Base-by-base conservation (phyloP, 805 yeast species). In the Tetrapisispora pingtungensis region DNA sequence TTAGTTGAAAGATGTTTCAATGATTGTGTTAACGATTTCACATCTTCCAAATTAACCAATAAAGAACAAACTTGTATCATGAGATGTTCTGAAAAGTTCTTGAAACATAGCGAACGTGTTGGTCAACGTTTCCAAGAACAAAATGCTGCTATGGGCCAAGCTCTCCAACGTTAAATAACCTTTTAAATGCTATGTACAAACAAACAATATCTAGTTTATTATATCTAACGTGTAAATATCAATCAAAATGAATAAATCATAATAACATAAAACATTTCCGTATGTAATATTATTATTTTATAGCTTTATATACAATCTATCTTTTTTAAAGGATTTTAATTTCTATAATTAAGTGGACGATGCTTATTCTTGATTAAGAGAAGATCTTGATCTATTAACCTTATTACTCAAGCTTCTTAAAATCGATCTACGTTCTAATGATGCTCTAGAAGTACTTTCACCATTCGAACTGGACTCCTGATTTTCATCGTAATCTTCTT, bases 81-180 rank as follows among this genome's bases (percentile, higher is more conserved):
- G 73, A 84, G 84, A 68, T 93, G 99, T 67, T 83, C 96, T 41
- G 97, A 90, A 69, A 93, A 93, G 74, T 93, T 93, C 78, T 77
- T 93, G 72, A 93, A 93, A 67, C 97, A 90, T 74, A 80, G 90
- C 67, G 98, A 93, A 72, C 82, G 99, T 66, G 96, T 93, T 46
- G 99, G 98, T 37, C 90, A 84, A 69, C 81, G 97, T 71, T 93
- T 93, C 90, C 97, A 90, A 71, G 98, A 90, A 65, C 97, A 90
- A 69, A 93, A 93, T 47, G 84, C 84, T 46, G 69, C 80, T 52
- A 69, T 84, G 72, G 81, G 83, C 74, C 85, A 84, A 65, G 81
- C 77, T 68, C 69, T 81, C 73, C 69, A 72, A 22, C 62, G 63
- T 45, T 59, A 50, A 44, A 10, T 10, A 14, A n/a, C 22, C 19